Base-by-base conservation (phyloP, 768 basidiomycete genomes). In the Suillus occidentalis region DNA sequence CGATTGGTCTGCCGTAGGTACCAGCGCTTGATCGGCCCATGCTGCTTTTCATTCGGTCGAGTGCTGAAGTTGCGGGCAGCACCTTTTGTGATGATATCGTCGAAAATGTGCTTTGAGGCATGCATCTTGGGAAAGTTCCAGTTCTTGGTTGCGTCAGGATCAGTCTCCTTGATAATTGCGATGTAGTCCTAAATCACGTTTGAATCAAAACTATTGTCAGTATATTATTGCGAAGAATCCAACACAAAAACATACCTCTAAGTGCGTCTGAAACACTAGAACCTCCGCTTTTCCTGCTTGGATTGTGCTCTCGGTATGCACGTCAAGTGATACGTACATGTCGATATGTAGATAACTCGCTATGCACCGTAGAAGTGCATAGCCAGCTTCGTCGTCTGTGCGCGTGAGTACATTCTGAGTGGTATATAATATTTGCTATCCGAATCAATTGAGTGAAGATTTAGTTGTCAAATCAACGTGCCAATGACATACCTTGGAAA, bases 261-360 rank as follows among this genome's bases (percentile, higher is more conserved):
- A 31, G 31, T 31, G 31, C 31, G 31, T 31, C 4, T 31, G 31
- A 31, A 31, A 31, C 31, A 31, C 31, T 4, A 31, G 31, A 31
- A 49, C 59, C 50, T 69, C 73, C 12, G 49, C 47, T 39, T 59
- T 36, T 6, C 73, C 74, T 13, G 58, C 65, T 6, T 2, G 39
- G 34, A 79, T 62, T 0, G 74, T 78, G 2, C 63, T 59, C 7
- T 72, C 69, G 0, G 76, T 77, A 25, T 80, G 79, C 20, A 77
- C 64, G 12, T 76, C 72, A 0, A 80, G 66, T 1, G 71, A 67
- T 3, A 72, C 25, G 49, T 68, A 76, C 65, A 76, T 75, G 47
- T 76, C 70, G 3, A 78, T 62, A 39, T 77, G 72, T 2, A 76
- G 53, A 60, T 76, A 80, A 37, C 69, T 71, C 0, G 72, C 71